Conservation (phyloP, 208 protist genomes). For the Naegleria lovaniensis region DNA sequence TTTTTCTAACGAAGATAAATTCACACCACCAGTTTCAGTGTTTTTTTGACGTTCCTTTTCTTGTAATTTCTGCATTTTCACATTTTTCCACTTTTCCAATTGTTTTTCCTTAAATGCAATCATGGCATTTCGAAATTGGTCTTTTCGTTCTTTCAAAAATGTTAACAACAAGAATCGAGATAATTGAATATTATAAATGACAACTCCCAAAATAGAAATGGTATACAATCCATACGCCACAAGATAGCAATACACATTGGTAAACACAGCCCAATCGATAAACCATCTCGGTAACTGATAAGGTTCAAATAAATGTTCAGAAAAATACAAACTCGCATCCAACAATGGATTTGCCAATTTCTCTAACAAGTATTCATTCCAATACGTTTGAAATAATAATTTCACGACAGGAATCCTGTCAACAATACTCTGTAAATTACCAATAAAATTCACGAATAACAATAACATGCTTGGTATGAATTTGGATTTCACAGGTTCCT, state of each 20-base stretch:
- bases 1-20: neutral
- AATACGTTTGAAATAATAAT: neutral
- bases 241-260: neutral
- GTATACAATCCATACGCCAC: neutral
- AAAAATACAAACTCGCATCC: neutral
- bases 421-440: neutral
- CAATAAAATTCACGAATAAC: neutral
- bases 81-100: neutral
- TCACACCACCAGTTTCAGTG: neutral
- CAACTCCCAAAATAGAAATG: neutral
- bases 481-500: neutral
- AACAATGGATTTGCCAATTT: neutral
- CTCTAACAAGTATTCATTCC: neutral
- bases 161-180: neutral
- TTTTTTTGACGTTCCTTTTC: neutral
- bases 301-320: neutral
- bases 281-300: neutral
- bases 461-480: neutral
- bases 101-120: neutral
- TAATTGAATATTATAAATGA: neutral
- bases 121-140: neutral
- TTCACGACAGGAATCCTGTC: neutral
- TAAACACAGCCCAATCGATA: neutral
- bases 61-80: neutral
- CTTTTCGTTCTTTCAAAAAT: neutral